Evolutionary conservation across 345 rosid species (phyloP).

Genomic region (Sisymbrium altissimum): DNA sequence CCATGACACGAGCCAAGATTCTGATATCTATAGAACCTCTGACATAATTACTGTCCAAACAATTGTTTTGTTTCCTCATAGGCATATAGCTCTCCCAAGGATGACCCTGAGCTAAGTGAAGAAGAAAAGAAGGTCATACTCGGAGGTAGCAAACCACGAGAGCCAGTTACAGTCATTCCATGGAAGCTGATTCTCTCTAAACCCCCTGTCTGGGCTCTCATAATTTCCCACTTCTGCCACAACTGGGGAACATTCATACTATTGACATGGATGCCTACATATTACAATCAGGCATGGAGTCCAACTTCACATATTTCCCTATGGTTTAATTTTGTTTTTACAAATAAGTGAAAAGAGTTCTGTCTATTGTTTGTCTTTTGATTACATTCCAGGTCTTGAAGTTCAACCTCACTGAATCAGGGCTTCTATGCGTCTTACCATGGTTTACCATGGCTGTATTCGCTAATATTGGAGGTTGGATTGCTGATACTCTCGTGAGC

Average conservation of each 20-base stretch:
- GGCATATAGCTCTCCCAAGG: conserved; percentile 89
- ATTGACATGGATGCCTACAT: conserved; percentile 98
- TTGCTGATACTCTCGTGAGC: conserved; percentile 95
- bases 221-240: conserved; percentile 93
- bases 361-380: background rate
- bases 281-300: conserved; percentile 82
- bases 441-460: conserved; percentile 97
- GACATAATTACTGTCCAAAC: background rate
- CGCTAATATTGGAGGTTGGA: conserved; percentile 97
- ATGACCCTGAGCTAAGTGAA: conserved; percentile 67
- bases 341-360: background rate
- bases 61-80: conserved; percentile 37
- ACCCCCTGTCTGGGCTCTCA: conserved; percentile 97
- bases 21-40: conserved; percentile 16
- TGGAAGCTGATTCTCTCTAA: conserved; percentile 92
- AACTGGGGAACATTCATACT: conserved; percentile 99
- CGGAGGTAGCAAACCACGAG: conserved; percentile 59
- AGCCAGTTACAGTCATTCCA: conserved; percentile 85
- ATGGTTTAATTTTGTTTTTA: background rate
- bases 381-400: conserved; percentile 67
- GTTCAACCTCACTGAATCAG: conserved; percentile 97
- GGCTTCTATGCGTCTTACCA: conserved; percentile 89
- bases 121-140: conserved; percentile 66
- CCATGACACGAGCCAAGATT: conserved; percentile 5
- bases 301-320: background rate